phyloP scores from a whole-genome alignment of 2,329 filamentous ascomycete species.

The Fusarium illudens region DNA sequence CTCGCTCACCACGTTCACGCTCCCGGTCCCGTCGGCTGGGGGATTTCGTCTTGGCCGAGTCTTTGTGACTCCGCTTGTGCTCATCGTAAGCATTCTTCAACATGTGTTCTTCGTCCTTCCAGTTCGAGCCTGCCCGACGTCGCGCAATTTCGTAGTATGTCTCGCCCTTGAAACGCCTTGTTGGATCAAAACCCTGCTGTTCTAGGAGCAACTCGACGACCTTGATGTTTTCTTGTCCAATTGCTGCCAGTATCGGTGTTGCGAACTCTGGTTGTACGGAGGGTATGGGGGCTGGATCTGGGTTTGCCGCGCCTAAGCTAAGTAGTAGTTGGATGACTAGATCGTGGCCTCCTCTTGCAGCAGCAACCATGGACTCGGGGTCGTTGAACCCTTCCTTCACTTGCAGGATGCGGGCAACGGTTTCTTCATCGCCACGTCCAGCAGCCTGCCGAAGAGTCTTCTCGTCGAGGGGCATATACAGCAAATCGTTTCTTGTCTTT shows the following conservation, averaged over 20 bases:
- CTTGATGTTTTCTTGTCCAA: conserved; percentile 86
- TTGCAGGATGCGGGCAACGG: conserved; percentile 67
- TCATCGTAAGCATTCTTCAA: conserved; percentile 79
- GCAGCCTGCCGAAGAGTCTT: conserved; percentile 69
- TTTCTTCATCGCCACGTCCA: conserved; percentile 68
- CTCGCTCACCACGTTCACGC: conserved; percentile 53
- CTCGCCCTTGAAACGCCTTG: conserved; percentile 76
- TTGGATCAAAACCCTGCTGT: conserved; percentile 83
- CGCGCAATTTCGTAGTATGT: conserved; percentile 89
- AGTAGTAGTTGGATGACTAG: conserved; percentile 83
- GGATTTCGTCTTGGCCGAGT: conserved; percentile 59
- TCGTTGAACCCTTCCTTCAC: conserved; percentile 73
- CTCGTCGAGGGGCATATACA: conserved; percentile 71
- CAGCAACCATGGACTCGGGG: conserved; percentile 87
- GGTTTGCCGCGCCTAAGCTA: conserved; percentile 70
- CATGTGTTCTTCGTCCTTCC: conserved; percentile 86
- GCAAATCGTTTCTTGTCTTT: conserved; percentile 70
- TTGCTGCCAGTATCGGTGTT: conserved; percentile 93
- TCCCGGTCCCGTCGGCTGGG: conserved; percentile 57
- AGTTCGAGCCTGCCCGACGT: conserved; percentile 83
- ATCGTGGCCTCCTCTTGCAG: conserved; percentile 90
- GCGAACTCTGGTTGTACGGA: conserved; percentile 74
- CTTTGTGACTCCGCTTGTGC: conserved; percentile 63
- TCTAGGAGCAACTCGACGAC: conserved; percentile 83
- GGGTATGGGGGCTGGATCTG: conserved; percentile 73